Base-by-base conservation (phyloP, 352 stramenopile genomes). In the Blastocystis sp. region DNA sequence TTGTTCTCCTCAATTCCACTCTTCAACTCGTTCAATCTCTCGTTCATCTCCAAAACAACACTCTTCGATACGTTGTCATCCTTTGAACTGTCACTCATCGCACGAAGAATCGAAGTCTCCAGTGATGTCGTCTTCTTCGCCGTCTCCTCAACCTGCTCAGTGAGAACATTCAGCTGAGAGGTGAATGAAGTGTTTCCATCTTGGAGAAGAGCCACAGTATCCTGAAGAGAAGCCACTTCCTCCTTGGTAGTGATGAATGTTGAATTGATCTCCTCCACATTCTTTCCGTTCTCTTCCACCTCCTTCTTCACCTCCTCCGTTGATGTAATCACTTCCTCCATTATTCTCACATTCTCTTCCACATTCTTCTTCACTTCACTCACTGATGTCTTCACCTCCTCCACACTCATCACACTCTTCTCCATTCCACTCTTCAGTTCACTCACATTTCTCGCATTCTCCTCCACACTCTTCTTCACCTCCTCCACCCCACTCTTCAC, bases 401-500 rank as follows among this genome's bases (percentile, higher is more conserved):
- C 38, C 2, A 62, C 2, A 23, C 60, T 43, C 17, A 43, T 61
- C 56, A 34, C 34, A 9, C 10, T 14, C 19, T 17, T 19, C 9
- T 17, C 60, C 19, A 65, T 23, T 5, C 21, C 19, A 17, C 5
- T 65, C 1, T 38, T 23, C 1, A 62, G 4, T 5, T 17, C n/a
- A 62, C 40, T 28, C 69, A 79, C 11, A 28, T 64, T 48, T 11
- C 40, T 62, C 48, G 62, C 62, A 1, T 43, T 9, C 21, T 45
- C 48, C 0, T 41, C 43, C 1, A 79, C 28, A 9, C 43, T 28
- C 23, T 41, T 9, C 43, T 79, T 79, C 43, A 61, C 14, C 21
- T 61, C 69, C 2, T 45, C 53, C 66, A 76, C 2, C 21, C 48
- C 23, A 52, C 53, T 45, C 66, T 76, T 76, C 66, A 76, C 28